Percentiles rank a stretch among this genome's conserved stretches.
These are phyloP conservation scores for Barnettozyma salicaria DNA, from an alignment of 805 yeast species.

Conservation along the genomic window DNA sequence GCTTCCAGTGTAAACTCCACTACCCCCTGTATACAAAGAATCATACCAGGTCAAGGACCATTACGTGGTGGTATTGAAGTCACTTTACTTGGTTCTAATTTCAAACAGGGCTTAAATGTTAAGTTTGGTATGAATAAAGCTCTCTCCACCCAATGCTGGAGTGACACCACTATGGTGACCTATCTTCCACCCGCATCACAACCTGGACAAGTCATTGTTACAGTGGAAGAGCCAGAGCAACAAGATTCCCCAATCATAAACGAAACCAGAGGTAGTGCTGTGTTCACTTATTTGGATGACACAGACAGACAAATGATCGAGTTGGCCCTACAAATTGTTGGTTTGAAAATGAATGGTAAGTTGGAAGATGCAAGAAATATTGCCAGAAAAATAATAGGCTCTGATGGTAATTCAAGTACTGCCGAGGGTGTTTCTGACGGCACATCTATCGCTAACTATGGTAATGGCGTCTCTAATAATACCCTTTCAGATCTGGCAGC, in stretches of 20 bases:
- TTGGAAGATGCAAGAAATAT: slow-evolving; percentile 92
- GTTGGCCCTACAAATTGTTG: slow-evolving; percentile 92
- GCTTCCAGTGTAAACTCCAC: slow-evolving; percentile 7
- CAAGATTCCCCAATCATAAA: slow-evolving; percentile 6
- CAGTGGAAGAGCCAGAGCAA: slow-evolving; percentile 55
- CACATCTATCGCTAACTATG: slow-evolving; percentile 1
- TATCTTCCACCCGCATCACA: slow-evolving; percentile 86
- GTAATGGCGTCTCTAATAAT: slow-evolving; percentile 6
- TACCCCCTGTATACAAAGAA: slow-evolving; percentile 53
- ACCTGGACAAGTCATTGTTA: slow-evolving; percentile 88
- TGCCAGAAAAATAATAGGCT: slow-evolving; percentile 84
- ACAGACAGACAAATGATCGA: slow-evolving; percentile 93
- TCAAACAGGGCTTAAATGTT: slow-evolving; percentile 75
- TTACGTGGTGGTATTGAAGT: slow-evolving; percentile 95
- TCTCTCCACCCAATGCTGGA: slow-evolving; percentile 91
- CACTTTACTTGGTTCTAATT: slow-evolving; percentile 81
- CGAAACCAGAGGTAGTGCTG: slow-evolving; percentile 26
- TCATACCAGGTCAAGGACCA: slow-evolving; percentile 95
- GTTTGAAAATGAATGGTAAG: slow-evolving; percentile 93
- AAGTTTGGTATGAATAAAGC: slow-evolving; percentile 82
- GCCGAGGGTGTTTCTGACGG: slow-evolving; percentile 15
- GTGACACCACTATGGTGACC: slow-evolving; percentile 87
- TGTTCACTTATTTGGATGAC: slow-evolving; percentile 91
- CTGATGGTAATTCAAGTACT: slow-evolving; percentile 27
- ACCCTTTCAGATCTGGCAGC: slow-evolving; percentile 6